Evolutionary conservation across 306 rosid species (phyloP), one percentile per base, ranked within the genome.

Genomic region (Rosa persica): DNA sequence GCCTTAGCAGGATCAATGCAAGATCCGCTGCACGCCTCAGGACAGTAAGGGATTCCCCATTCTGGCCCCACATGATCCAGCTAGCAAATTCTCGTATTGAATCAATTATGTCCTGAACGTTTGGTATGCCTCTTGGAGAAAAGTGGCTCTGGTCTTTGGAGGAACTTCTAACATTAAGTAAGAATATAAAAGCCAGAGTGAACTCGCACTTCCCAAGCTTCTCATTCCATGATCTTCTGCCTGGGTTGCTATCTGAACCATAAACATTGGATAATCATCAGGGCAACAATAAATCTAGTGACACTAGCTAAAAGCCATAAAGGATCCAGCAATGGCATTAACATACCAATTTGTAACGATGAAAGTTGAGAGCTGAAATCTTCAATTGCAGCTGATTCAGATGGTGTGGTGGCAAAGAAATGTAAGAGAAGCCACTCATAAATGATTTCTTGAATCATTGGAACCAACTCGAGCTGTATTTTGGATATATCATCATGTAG

Each of bases 361-460:
- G 98, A 92, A 40, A 95, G 93, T 79, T 88, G 93, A 69, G 89
- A 89, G 80, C 90, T 91, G 86, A 95, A 95, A 82, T 95, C 98
- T 79, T 95, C 97, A 75, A 88, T 62, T 64, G 79, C 82, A 75
- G 92, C 89, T 48, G 92, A 85, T 77, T 87, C 91, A 84, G 93
- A 86, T 0, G 97, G 98, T 55, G 98, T 88, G 81, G 84, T 86
- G 48, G 97, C 82, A 82, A 92, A 80, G 81, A 92, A 95, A 80
- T 89, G 86, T 82, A 92, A 72, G 70, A 88, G 80, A 83, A 89
- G 87, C 98, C 98, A 95, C 79, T 95, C 98, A 79, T 82, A 91
- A 84, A 92, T 88, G 52, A 69, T 88, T 73, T 92, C 97, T 82
- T 92, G 93, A 84, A 95, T 85, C 95, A 92, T 91, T 30, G 98